These are phyloP conservation scores for Sarocladium oryzae DNA, from an alignment of 2,329 filamentous ascomycete genomes.

Conservation along the genomic window DNA sequence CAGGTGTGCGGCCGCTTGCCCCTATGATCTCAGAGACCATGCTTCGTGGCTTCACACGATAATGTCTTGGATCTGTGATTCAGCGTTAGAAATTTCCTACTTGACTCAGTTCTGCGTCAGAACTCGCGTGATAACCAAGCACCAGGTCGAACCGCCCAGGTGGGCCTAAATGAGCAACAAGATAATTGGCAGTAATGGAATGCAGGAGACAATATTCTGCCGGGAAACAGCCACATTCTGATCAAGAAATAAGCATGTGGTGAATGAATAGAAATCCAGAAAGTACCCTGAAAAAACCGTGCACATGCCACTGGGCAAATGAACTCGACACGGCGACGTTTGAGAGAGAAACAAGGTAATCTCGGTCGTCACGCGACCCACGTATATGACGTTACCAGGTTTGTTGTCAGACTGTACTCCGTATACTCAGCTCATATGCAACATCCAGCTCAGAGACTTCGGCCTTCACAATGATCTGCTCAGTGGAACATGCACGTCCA, in stretches of 20 bases:
- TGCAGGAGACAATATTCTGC: not conserved
- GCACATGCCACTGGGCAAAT: not conserved
- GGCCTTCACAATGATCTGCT: too few species aligned
- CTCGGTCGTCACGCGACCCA: not conserved
- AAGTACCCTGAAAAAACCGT: not conserved
- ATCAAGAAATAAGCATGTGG: not conserved
- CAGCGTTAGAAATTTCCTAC: too few species aligned
- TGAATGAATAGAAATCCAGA: not conserved
- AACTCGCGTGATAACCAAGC: too few species aligned
- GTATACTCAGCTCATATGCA: too few species aligned
- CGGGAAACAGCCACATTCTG: not conserved
- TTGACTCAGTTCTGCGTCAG: too few species aligned
- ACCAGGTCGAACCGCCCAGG: too few species aligned
- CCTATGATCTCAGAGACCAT: not conserved
- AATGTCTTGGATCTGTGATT: too few species aligned
- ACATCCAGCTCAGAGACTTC: too few species aligned
- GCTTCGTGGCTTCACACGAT: too few species aligned
- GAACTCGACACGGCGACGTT: not conserved
- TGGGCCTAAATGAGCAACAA: too few species aligned
- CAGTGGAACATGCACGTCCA: not conserved
- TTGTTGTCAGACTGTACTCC: too few species aligned
- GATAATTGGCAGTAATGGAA: not conserved
- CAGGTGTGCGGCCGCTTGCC: not conserved
- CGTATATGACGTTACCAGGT: not conserved
- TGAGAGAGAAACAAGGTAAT: conserved; percentile 3